Percentiles rank a stretch among this genome's conserved stretches.
Evolutionary conservation across 2,329 filamentous ascomycete species (phyloP).

Genomic region (Colletotrichum sp.): DNA sequence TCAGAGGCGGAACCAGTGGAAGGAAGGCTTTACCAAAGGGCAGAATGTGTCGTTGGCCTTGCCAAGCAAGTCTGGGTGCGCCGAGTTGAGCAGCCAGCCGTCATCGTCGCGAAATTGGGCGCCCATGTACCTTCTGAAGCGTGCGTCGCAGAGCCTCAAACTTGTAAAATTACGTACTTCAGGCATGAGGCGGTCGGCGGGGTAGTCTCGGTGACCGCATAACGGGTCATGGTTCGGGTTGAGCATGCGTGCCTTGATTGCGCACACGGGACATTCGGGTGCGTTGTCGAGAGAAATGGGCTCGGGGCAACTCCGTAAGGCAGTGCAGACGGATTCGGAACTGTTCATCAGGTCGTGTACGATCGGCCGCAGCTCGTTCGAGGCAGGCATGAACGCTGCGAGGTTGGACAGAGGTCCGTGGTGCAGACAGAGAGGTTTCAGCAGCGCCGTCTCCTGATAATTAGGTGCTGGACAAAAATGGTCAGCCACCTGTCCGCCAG

Average conservation of each 20-base stretch:
- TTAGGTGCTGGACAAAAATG: not conserved
- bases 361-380: not conserved
- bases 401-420: not conserved
- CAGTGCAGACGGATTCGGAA: not conserved
- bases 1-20: no score
- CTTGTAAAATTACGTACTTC: not conserved
- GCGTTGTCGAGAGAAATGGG: not conserved
- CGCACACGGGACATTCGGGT: not conserved
- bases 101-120: not conserved
- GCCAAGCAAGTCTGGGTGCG: not conserved
- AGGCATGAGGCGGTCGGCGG: not conserved
- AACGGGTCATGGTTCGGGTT: not conserved
- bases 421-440: not conserved
- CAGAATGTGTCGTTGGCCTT: no score
- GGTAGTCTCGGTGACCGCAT: not conserved
- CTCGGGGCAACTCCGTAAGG: no score
- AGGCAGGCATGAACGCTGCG: not conserved
- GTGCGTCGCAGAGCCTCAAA: not conserved
- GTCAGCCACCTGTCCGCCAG: not conserved
- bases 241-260: not conserved
- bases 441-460: not conserved
- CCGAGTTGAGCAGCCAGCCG: not conserved
- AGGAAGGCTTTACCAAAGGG: no score
- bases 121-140: not conserved
- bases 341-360: not conserved